Conservation (phyloP, 1,284 basidiomycete species). For the Butyriboletus pseudospeciosus region DNA sequence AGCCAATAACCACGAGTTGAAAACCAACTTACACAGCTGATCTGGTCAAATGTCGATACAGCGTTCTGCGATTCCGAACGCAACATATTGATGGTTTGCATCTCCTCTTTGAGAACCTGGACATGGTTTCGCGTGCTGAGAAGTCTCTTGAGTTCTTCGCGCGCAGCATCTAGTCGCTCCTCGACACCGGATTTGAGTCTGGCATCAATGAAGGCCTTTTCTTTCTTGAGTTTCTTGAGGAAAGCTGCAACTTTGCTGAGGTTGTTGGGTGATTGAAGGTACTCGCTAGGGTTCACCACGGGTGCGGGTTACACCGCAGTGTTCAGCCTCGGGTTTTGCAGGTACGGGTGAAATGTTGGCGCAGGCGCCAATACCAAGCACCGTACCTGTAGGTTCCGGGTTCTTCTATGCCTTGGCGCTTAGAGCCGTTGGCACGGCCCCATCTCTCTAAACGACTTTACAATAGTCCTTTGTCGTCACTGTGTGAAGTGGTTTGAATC, state of each 20-base stretch:
- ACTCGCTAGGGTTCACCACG: constrained; percentile 46
- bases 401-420: too few species aligned
- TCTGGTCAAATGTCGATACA: constrained; percentile 86
- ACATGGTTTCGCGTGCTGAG: constrained; percentile 80
- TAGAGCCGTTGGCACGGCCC: too few species aligned
- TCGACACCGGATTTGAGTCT: constrained; percentile 90
- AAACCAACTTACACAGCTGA: constrained; percentile 66
- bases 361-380: too few species aligned
- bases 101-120: constrained; percentile 87
- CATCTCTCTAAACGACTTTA: too few species aligned
- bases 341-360: too few species aligned
- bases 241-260: constrained; percentile 85
- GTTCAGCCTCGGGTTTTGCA: too few species aligned
- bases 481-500: too few species aligned
- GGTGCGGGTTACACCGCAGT: too few species aligned
- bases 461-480: too few species aligned
- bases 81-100: constrained; percentile 81
- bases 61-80: constrained; percentile 68
- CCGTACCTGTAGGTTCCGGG: too few species aligned
- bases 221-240: constrained; percentile 93
- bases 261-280: constrained; percentile 91
- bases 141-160: constrained; percentile 84
- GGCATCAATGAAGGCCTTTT: constrained; percentile 93
- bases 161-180: constrained; percentile 88
- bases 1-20: neutral